Evolutionary conservation across 2,329 filamentous ascomycete species (phyloP).

Genomic region (Fusarium phyllophilum): DNA sequence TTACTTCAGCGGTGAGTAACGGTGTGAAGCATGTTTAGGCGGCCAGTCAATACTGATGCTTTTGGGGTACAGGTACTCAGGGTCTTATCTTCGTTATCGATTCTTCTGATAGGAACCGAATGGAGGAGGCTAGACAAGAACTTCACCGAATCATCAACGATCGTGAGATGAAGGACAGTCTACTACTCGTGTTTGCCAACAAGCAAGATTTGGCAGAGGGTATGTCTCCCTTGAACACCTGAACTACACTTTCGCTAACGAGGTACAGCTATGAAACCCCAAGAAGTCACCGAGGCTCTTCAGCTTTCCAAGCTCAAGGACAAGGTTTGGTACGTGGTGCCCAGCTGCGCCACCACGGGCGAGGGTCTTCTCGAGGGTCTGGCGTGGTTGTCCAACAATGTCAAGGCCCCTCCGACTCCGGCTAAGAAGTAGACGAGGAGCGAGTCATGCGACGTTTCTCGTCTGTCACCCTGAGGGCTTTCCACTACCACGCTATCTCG

Average conservation of each 20-base stretch:
- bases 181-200: constrained; percentile 96
- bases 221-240: constrained; percentile 46
- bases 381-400: constrained; percentile 85
- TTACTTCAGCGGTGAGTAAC: constrained; percentile 81
- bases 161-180: constrained; percentile 95
- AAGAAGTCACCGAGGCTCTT: constrained; percentile 81
- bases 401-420: constrained; percentile 71
- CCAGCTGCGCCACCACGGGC: constrained; percentile 83
- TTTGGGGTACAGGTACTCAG: constrained; percentile 77
- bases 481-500: neutral
- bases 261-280: constrained; percentile 76
- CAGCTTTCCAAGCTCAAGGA: constrained; percentile 82
- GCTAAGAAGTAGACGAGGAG: constrained; percentile 60
- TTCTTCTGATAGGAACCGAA: constrained; percentile 88
- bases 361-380: constrained; percentile 85
- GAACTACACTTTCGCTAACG: neutral
- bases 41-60: neutral
- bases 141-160: constrained; percentile 98
- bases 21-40: neutral
- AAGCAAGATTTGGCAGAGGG: constrained; percentile 94
- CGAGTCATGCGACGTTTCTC: constrained; percentile 6
- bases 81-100: constrained; percentile 99
- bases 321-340: constrained; percentile 86
- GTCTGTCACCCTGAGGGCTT: neutral
- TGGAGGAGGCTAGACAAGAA: constrained; percentile 93